These are phyloP conservation scores for Abrus pulchellus DNA, from an alignment of 306 rosid genomes.

Conservation along the genomic window DNA sequence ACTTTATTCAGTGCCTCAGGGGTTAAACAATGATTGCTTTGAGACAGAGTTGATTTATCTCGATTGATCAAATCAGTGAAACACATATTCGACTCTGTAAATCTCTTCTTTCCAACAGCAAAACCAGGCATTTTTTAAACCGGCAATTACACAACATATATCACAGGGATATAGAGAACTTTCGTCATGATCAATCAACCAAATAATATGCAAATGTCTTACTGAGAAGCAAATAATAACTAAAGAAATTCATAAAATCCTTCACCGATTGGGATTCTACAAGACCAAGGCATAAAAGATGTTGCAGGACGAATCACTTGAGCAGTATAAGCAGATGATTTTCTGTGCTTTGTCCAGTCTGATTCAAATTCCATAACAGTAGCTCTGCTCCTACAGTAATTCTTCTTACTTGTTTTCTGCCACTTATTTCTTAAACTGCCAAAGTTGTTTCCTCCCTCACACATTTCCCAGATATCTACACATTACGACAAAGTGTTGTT, in stretches of 20 bases:
- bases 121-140: conserved; percentile 63
- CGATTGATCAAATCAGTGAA: conserved; percentile 59
- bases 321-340: conserved; percentile 79
- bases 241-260: conserved; percentile 82
- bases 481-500: conserved; percentile 30
- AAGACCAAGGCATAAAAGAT: conserved; percentile 89
- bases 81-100: conserved; percentile 69
- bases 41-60: conserved; percentile 55
- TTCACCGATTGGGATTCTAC: conserved; percentile 86
- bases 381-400: conserved; percentile 56
- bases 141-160: conserved; percentile 47
- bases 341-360: conserved; percentile 77
- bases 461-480: conserved; percentile 71
- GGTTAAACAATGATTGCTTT: conserved; percentile 50
- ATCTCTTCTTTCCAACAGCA: conserved; percentile 75
- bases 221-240: conserved; percentile 38
- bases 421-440: conserved; percentile 49
- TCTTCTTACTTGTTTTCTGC: conserved; percentile 45
- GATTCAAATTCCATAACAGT: conserved; percentile 89
- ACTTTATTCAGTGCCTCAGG: conserved; percentile 48
- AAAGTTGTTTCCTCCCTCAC: conserved; percentile 58
- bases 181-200: conserved; percentile 50
- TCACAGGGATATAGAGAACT: conserved; percentile 43
- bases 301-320: conserved; percentile 82
- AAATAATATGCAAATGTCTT: conserved; percentile 39